Conservation (phyloP, 2,329 filamentous ascomycete species). For the Penicillium sp. region DNA sequence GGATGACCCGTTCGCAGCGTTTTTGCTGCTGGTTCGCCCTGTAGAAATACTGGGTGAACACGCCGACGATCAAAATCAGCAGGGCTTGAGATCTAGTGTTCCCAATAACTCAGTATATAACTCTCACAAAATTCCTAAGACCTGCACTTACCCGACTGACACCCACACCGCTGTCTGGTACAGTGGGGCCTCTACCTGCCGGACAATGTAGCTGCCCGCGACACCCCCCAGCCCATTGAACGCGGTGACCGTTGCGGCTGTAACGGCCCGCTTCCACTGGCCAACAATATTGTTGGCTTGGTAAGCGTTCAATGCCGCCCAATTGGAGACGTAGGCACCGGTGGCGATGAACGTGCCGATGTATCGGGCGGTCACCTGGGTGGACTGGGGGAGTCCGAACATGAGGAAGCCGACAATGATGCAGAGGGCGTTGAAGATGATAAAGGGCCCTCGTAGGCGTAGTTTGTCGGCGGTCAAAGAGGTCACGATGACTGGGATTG, state of each 20-base stretch:
- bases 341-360: slow-evolving; percentile 70
- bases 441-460: slow-evolving; percentile 66
- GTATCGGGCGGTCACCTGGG: slow-evolving; percentile 66
- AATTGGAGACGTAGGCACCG: slow-evolving; percentile 72
- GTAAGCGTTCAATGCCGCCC: slow-evolving; percentile 69
- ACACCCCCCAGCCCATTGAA: slow-evolving; percentile 69
- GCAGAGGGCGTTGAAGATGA: slow-evolving; percentile 68
- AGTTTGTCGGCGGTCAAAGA: slow-evolving; percentile 67
- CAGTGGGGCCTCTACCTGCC: slow-evolving; percentile 64
- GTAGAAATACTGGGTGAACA: slow-evolving; percentile 62
- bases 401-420: slow-evolving; percentile 69
- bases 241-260: slow-evolving; percentile 65
- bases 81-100: slow-evolving; percentile 60
- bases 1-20: slow-evolving; percentile 57
- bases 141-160: slow-evolving; percentile 58
- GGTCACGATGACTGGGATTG: slow-evolving; percentile 67
- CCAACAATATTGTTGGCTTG: slow-evolving; percentile 68
- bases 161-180: slow-evolving; percentile 72
- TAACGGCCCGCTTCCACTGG: slow-evolving; percentile 70
- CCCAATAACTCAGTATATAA: neutral
- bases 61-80: slow-evolving; percentile 60
- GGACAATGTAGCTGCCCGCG: slow-evolving; percentile 70
- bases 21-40: slow-evolving; percentile 57
- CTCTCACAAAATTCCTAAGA: neutral
- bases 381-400: slow-evolving; percentile 62